Evolutionary conservation across 768 basidiomycete genomes (phyloP).

Genomic region (Candolleomyces eurysporus): DNA sequence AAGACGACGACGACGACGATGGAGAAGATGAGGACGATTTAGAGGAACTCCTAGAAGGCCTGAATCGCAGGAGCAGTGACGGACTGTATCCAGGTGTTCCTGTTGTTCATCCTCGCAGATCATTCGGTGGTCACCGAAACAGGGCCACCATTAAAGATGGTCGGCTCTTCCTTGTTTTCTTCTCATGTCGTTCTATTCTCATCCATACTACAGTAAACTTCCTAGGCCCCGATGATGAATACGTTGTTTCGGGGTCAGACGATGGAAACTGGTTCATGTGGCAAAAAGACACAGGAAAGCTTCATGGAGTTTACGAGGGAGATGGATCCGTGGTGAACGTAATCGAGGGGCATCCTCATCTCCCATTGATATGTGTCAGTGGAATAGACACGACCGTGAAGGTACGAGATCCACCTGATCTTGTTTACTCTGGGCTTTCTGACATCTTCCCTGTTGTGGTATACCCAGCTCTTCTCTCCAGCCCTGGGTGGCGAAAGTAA

Average conservation of each 20-base stretch:
- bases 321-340: slow-evolving; percentile 82
- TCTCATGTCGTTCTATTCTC: not conserved
- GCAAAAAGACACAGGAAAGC: slow-evolving; percentile 61
- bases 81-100: slow-evolving; percentile 36
- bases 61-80: too few species aligned
- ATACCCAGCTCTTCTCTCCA: slow-evolving; percentile 63
- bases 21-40: slow-evolving; percentile 13
- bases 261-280: slow-evolving; percentile 89
- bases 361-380: slow-evolving; percentile 82
- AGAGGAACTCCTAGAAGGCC: too few species aligned
- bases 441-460: not conserved
- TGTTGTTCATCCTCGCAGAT: slow-evolving; percentile 58
- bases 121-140: slow-evolving; percentile 72
- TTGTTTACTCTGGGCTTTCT: not conserved
- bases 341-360: slow-evolving; percentile 77
- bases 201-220: slow-evolving; percentile 63
- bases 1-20: slow-evolving; percentile 32
- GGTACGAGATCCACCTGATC: slow-evolving; percentile 34
- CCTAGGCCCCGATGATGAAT: slow-evolving; percentile 75
- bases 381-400: slow-evolving; percentile 88
- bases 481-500: slow-evolving; percentile 35
- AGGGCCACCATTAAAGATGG: slow-evolving; percentile 87
- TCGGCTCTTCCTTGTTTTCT: slow-evolving; percentile 27
- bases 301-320: slow-evolving; percentile 82
- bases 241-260: slow-evolving; percentile 80